Base-by-base conservation (phyloP, 768 basidiomycete species). In the Mycena indigotica region DNA sequence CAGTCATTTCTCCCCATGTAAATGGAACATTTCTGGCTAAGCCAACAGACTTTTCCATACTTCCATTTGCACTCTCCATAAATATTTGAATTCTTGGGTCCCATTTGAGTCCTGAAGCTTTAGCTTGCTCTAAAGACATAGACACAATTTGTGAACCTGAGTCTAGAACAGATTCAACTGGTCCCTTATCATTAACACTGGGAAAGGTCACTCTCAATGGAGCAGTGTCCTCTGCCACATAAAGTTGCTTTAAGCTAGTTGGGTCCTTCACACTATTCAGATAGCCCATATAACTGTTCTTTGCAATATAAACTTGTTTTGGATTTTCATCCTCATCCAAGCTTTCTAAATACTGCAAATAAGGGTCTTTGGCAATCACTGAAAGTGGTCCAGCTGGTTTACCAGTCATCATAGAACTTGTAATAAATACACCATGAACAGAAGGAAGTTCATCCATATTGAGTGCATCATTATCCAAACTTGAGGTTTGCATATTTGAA, bases 91-190 rank as follows among this genome's bases (percentile, higher is more conserved):
- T 32, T 16, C 63, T 57, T 0, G 69, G 60, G 39, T 70, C 55
- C 64, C 63, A 68, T 12, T 19, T 45, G 0, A 67, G 4, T 6
- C 52, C 40, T 3, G 53, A 40, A 16, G 48, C 29, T 19, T 50
- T 25, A 1, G 68, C 69, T 1, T 52, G 45, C 19, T 55, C 52
- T 19, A 54, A 28, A 0, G 55, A 46, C 66, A 70, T 69, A 0
- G 67, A 67, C 0, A 70, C 66, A 13, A 73, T 72, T 39, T 73
- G 69, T 1, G 67, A 73, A 0, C 72, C 69, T 0, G 57, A 58
- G 50, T 73, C 70, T 16, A 66, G 44, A 0, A 73, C 41, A 10
- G 46, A 53, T 38, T 71, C 70, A 23, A 62, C 60, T 10, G n/a
- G 24, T 2, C 45, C 40, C 3, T 53, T 21, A 1, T 58, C 55